A percentile compares a stretch with the other conserved stretches of the same genome.
Evolutionary conservation across 1,284 basidiomycete genomes (phyloP).

Genomic region (Sutorius eximius): DNA sequence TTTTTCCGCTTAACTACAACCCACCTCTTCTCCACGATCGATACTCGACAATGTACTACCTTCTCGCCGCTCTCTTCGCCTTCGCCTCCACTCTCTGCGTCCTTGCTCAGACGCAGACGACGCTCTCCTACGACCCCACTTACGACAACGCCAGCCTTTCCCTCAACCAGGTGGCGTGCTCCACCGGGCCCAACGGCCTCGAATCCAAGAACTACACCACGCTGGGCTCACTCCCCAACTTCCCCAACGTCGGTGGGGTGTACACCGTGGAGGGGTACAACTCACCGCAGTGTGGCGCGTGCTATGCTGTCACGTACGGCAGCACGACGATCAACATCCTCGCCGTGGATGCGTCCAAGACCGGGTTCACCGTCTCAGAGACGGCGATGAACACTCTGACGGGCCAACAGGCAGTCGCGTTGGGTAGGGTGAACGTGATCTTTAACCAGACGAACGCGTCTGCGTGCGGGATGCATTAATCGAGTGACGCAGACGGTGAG

Average conservation of each 20-base stretch:
- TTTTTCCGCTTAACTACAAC: background rate
- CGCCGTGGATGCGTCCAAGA: constrained; percentile 34
- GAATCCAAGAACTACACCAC: constrained; percentile 29
- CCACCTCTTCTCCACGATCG: background rate
- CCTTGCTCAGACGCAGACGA: constrained; percentile 24
- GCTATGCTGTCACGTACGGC: constrained; percentile 34
- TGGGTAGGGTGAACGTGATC: constrained; percentile 28
- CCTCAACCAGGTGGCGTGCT: constrained; percentile 35
- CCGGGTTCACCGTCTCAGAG: constrained; percentile 37
- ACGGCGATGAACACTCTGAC: constrained; percentile 37
- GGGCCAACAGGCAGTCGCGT: constrained; percentile 16
- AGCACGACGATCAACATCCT: constrained; percentile 28
- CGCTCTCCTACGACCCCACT: constrained; percentile 31
- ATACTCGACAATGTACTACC: constrained; percentile 17
- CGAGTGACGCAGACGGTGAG: constrained; percentile 3
- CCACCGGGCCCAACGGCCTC: constrained; percentile 34
- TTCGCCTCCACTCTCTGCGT: constrained; percentile 7
- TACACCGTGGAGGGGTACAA: constrained; percentile 30
- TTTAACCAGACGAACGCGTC: background rate
- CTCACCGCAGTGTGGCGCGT: constrained; percentile 35
- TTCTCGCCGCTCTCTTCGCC: constrained; percentile 9
- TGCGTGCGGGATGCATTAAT: background rate
- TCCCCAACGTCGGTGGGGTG: constrained; percentile 36
- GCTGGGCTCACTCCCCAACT: constrained; percentile 32
- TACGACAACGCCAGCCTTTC: constrained; percentile 31